phyloP scores from a whole-genome alignment of 1,284 basidiomycete species.

The Trichosporon ovoides region DNA sequence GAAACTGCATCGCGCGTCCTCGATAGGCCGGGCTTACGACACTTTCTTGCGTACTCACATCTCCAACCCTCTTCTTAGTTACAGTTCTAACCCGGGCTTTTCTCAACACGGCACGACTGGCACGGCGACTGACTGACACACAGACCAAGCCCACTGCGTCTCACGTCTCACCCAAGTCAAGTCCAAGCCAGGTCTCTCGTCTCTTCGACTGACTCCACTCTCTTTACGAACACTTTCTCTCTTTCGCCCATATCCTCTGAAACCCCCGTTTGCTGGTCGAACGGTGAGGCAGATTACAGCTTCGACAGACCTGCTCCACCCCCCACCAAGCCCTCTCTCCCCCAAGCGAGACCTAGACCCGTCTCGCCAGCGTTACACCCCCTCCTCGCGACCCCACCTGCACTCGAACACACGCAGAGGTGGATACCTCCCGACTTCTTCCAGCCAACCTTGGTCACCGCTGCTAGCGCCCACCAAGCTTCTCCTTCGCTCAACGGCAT shows the following conservation, averaged over 20 bases:
- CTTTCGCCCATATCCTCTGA: conserved; percentile 3
- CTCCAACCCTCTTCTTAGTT: too few species aligned
- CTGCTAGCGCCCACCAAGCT: not conserved
- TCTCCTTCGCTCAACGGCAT: not conserved
- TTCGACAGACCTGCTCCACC: not conserved
- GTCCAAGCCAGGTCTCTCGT: too few species aligned
- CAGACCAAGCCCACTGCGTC: too few species aligned
- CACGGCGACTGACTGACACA: too few species aligned
- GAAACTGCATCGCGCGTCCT: too few species aligned
- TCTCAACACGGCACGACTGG: too few species aligned
- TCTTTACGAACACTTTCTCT: conserved; percentile 7
- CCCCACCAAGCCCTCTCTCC: not conserved
- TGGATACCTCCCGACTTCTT: too few species aligned
- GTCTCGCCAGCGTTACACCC: too few species aligned
- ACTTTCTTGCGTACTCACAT: too few species aligned
- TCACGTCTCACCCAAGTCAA: too few species aligned
- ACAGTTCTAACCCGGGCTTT: too few species aligned
- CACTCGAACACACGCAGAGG: not conserved
- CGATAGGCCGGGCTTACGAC: too few species aligned
- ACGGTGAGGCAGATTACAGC: not conserved
- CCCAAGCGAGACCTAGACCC: not conserved
- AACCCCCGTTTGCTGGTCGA: not conserved
- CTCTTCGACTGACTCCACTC: not conserved
- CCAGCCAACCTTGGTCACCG: not conserved
- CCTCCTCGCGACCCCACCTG: not conserved